Evolutionary conservation across 192 early-diverging fungal species (phyloP).

Genomic region (Coemansia sp.): DNA sequence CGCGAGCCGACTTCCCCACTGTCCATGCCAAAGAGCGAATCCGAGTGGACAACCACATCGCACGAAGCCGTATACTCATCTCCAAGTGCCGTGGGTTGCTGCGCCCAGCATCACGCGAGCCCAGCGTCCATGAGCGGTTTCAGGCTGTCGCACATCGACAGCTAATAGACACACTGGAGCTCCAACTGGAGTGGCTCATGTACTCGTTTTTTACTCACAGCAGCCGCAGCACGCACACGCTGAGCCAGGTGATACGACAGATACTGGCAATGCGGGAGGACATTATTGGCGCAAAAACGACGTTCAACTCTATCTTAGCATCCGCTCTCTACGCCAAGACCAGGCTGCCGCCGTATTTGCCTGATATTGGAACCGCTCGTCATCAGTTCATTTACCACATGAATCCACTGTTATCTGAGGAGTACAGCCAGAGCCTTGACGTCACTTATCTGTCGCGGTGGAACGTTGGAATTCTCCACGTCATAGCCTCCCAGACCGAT

Average conservation of each 20-base stretch:
- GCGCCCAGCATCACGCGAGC: slow-evolving; percentile 25
- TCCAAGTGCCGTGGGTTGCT: slow-evolving; percentile 29
- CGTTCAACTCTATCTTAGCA: slow-evolving; percentile 33
- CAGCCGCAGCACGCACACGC: not conserved
- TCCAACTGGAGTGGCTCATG: slow-evolving; percentile 47
- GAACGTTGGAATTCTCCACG: slow-evolving; percentile 40
- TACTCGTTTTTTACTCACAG: slow-evolving; percentile 42
- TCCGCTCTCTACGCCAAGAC: slow-evolving; percentile 14
- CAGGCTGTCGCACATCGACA: slow-evolving; percentile 18
- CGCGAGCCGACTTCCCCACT: slow-evolving; percentile 27
- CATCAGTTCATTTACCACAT: slow-evolving; percentile 19
- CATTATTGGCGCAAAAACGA: slow-evolving; percentile 34
- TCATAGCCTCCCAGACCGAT: slow-evolving; percentile 34
- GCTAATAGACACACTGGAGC: slow-evolving; percentile 36
- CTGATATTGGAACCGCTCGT: slow-evolving; percentile 34
- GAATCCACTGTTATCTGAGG: slow-evolving; percentile 20
- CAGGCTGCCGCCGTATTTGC: slow-evolving; percentile 36
- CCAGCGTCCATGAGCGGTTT: slow-evolving; percentile 43
- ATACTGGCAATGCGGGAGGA: slow-evolving; percentile 41
- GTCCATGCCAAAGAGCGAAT: slow-evolving; percentile 21
- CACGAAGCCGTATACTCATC: slow-evolving; percentile 25
- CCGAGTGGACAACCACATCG: slow-evolving; percentile 12
- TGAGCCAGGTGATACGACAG: slow-evolving; percentile 24
- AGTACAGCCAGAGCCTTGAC: slow-evolving; percentile 31
- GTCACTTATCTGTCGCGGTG: slow-evolving; percentile 39